Evolutionary conservation across 768 basidiomycete species (phyloP).

Genomic region (Hydnomerulius pinastri): DNA sequence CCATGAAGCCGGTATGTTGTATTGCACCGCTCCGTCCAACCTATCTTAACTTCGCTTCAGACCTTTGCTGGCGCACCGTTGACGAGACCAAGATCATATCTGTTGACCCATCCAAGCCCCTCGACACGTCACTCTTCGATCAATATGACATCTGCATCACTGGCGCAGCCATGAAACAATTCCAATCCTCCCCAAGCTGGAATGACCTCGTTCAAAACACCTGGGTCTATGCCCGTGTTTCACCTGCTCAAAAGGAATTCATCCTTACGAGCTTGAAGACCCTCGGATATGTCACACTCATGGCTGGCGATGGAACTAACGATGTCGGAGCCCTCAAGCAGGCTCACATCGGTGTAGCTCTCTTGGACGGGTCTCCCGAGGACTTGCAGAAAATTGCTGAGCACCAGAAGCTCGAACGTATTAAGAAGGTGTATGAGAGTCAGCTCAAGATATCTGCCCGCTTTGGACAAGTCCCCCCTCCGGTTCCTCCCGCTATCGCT

Average conservation of each 20-base stretch:
- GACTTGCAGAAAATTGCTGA: constrained; percentile 94
- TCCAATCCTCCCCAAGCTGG: constrained; percentile 70
- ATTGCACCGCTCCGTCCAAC: not conserved
- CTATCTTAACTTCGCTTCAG: constrained; percentile 36
- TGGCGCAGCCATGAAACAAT: constrained; percentile 90
- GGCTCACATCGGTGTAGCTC: constrained; percentile 94
- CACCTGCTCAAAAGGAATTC: constrained; percentile 92
- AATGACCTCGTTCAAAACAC: constrained; percentile 86
- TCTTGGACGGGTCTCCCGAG: constrained; percentile 87
- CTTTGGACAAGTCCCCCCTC: constrained; percentile 93
- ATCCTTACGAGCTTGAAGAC: constrained; percentile 89
- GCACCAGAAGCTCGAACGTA: constrained; percentile 81
- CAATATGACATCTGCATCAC: constrained; percentile 97
- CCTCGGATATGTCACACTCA: constrained; percentile 89
- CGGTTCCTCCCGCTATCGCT: constrained; percentile 86
- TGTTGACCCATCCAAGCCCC: constrained; percentile 75
- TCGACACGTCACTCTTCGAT: constrained; percentile 77
- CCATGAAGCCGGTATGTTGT: constrained; percentile 62
- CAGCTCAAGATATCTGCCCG: constrained; percentile 87
- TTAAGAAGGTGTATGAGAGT: constrained; percentile 97
- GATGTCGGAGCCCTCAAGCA: constrained; percentile 98
- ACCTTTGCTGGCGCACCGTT: constrained; percentile 91
- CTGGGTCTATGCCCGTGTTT: constrained; percentile 98
- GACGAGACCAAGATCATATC: constrained; percentile 89
- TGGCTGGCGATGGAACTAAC: constrained; percentile 99